These are phyloP conservation scores for Exserohilum turcica DNA, from an alignment of 2,329 filamentous ascomycete genomes.

Conservation along the genomic window DNA sequence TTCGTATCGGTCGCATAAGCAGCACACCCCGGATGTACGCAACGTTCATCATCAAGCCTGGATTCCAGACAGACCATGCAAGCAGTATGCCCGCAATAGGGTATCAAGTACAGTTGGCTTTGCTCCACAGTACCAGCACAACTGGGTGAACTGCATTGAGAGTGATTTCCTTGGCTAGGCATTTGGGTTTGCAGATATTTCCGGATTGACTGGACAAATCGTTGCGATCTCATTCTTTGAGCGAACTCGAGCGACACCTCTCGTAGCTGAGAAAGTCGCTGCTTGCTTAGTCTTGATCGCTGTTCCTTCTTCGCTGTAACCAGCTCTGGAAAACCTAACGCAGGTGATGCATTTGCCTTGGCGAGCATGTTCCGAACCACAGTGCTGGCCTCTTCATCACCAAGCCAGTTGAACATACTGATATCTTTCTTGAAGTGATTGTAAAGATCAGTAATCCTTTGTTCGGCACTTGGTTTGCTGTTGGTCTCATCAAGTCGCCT, in stretches of 20 bases:
- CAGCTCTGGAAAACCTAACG: constrained; percentile 4
- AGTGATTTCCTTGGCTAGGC: not conserved
- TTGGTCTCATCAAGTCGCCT: not conserved
- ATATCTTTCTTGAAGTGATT: constrained; percentile 27
- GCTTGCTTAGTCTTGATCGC: constrained; percentile 16
- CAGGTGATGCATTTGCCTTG: constrained; percentile 13
- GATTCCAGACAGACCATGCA: constrained; percentile 28
- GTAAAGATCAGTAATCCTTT: constrained; percentile 21
- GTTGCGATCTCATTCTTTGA: constrained; percentile 22
- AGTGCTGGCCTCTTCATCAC: constrained; percentile 25
- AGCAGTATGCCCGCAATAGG: constrained; percentile 36
- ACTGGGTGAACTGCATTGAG: constrained; percentile 21
- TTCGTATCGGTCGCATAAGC: constrained; percentile 19
- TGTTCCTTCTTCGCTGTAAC: constrained; percentile 7
- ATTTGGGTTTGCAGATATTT: constrained; percentile 11
- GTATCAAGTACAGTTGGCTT: constrained; percentile 22
- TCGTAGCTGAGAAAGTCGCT: constrained; percentile 25
- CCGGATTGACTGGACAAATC: constrained; percentile 30
- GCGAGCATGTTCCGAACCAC: constrained; percentile 14
- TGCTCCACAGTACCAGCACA: constrained; percentile 18
- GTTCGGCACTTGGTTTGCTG: not conserved
- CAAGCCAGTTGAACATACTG: constrained; percentile 22
- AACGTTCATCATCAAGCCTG: constrained; percentile 30
- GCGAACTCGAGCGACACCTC: constrained; percentile 27
- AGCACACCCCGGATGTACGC: constrained; percentile 29